Base-by-base conservation (phyloP, 441 rosid species). In the Pelargonium myrrhifolium region DNA sequence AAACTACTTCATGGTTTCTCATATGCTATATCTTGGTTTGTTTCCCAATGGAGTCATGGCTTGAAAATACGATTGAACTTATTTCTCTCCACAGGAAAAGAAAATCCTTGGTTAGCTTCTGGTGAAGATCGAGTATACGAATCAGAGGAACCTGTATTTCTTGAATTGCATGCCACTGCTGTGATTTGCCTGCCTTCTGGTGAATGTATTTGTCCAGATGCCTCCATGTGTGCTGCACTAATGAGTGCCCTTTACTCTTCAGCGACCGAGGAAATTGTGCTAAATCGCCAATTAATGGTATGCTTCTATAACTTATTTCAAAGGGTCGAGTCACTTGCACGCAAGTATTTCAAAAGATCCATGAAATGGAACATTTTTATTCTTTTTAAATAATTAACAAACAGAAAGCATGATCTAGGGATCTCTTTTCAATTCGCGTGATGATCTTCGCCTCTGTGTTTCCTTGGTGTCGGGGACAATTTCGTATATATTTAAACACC, bases 111-210 rank as follows among this genome's bases (percentile, higher is more conserved):
- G 99, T 68, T 92, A 80, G 79, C 80, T 80, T 80, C 77, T 67
- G 68, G 71, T 65, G 91, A 84, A 68, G 92, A 94, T 73, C 78
- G 77, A 68, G 76, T 71, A 51, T 75, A 71, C 31, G 88, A 89
- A 72, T 80, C 87, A 59, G 62, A 64, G 14, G 88, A 78, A 58
- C 79, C 87, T 71, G 17, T 82, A 67, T 94, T 84, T 78, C 89
- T 94, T 70, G 97, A 92, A 74, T 72, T 94, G 84, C 99, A 86
- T 76, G 92, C 98, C 68, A 88, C 89, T 76, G 88, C 98, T 59
- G 84, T 87, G 90, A 94, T 94, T 77, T 89, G 97, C 80, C 72
- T 87, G 72, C 94, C 99, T 82, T 88, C 97, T 68, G 98, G 98
- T 77, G 97, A 94, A 85, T 85, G 93, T 80, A 68, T 94, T 82